Evolutionary conservation across 192 early-diverging fungal genomes (phyloP).

Genomic region (Backusella sp.): DNA sequence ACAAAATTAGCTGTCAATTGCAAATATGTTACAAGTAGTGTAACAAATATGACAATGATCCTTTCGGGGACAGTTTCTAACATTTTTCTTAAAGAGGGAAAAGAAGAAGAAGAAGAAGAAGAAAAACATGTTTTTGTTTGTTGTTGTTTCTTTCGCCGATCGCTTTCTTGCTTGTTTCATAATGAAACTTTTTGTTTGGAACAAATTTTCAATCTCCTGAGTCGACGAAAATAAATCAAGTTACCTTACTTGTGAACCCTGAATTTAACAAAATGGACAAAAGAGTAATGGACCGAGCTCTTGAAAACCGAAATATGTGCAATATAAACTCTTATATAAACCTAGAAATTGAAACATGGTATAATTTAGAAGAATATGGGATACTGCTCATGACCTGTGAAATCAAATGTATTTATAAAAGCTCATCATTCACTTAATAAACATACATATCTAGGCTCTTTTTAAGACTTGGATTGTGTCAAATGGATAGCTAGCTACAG

Average conservation of each 20-base stretch:
- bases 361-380: neutral
- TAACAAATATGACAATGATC: neutral
- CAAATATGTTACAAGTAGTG: conserved; percentile 6
- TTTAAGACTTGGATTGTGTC: neutral
- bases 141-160: neutral
- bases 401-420: neutral
- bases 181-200: neutral
- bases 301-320: neutral
- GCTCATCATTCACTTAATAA: too few relatives aligned
- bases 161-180: neutral
- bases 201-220: neutral
- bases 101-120: neutral
- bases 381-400: neutral
- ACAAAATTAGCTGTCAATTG: conserved; percentile 6
- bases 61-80: neutral
- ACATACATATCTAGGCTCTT: too few relatives aligned
- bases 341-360: neutral
- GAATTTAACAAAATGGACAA: neutral
- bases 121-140: neutral
- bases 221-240: neutral
- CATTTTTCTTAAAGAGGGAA: neutral
- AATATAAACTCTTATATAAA: neutral
- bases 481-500: neutral
- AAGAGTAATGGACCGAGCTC: neutral
- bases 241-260: neutral